These are phyloP conservation scores for Camptophora hylomeconis DNA, from an alignment of 2,329 filamentous ascomycete species.

Conservation along the genomic window DNA sequence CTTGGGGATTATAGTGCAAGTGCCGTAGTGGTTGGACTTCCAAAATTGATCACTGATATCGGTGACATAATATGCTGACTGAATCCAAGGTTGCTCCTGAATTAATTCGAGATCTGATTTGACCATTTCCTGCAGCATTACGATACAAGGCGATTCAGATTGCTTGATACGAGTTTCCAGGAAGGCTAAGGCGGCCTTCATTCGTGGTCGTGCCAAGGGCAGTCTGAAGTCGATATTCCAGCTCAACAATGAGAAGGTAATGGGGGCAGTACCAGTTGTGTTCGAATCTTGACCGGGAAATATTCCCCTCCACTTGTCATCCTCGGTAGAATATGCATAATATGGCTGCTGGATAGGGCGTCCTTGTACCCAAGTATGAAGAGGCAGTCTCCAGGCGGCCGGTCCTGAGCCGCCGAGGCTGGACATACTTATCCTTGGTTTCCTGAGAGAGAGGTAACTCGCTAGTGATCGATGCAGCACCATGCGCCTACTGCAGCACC, in stretches of 20 bases:
- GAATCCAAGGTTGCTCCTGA: slow-evolving; percentile 33
- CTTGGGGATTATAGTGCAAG: slow-evolving; percentile 38
- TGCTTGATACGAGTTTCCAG: slow-evolving; percentile 22
- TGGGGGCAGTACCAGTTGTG: background rate
- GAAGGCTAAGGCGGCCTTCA: slow-evolving; percentile 28
- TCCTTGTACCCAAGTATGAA: slow-evolving; percentile 16
- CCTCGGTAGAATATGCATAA: slow-evolving; percentile 11
- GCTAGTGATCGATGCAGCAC: too few relatives aligned
- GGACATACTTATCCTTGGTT: too few relatives aligned
- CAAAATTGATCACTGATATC: slow-evolving; percentile 34
- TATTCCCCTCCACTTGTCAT: slow-evolving; percentile 10
- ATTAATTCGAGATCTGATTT: slow-evolving; percentile 34
- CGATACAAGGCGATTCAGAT: slow-evolving; percentile 22
- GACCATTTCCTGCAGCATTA: slow-evolving; percentile 43
- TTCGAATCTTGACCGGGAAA: slow-evolving; percentile 1
- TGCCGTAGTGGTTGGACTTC: slow-evolving; percentile 38
- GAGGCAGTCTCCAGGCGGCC: too few relatives aligned
- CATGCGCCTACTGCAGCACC: too few relatives aligned
- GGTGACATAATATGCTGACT: slow-evolving; percentile 34
- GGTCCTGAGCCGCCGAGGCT: too few relatives aligned
- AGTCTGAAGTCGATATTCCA: slow-evolving; percentile 39
- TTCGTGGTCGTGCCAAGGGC: slow-evolving; percentile 25
- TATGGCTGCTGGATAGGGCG: slow-evolving; percentile 14
- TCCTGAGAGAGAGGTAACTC: too few relatives aligned
- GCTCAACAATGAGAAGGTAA: slow-evolving; percentile 24